phyloP scores from a whole-genome alignment of 192 early-diverging fungal genomes.

The Gonapodya sp. region DNA sequence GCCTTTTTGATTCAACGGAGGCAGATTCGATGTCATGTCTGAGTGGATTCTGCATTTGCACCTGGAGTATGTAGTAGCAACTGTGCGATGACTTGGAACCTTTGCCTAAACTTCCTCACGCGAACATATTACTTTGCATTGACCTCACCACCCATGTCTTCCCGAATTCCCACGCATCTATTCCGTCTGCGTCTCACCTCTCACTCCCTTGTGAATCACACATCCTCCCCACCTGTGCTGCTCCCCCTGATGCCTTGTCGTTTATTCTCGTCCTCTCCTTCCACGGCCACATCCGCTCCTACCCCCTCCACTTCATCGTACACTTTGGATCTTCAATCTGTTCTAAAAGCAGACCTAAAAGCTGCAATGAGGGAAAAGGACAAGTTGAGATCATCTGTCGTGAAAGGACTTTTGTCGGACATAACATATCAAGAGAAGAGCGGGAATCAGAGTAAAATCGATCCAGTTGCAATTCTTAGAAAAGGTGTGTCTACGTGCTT shows the following conservation, averaged over 20 bases:
- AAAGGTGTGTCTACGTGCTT: not conserved
- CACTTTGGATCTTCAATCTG: constrained; percentile 16
- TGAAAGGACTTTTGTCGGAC: constrained; percentile 72
- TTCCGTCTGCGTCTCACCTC: too few relatives aligned
- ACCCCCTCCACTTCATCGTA: not conserved
- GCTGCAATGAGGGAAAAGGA: constrained; percentile 66
- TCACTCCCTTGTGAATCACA: too few relatives aligned
- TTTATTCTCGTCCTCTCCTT: not conserved
- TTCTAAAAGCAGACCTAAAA: constrained; percentile 71
- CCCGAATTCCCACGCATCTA: too few relatives aligned
- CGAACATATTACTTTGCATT: too few relatives aligned
- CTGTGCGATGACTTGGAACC: too few relatives aligned
- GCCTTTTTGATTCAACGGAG: too few relatives aligned
- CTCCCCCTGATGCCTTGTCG: not conserved
- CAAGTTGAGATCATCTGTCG: constrained; percentile 44
- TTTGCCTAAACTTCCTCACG: too few relatives aligned
- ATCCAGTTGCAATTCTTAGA: not conserved
- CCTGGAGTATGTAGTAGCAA: too few relatives aligned
- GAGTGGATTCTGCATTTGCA: too few relatives aligned
- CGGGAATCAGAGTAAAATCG: not conserved
- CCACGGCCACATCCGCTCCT: not conserved
- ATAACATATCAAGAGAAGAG: constrained; percentile 69
- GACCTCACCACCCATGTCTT: too few relatives aligned
- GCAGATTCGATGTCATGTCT: too few relatives aligned
- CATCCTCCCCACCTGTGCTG: too few relatives aligned